Evolutionary conservation across 2,329 filamentous ascomycete species (phyloP), one percentile per base, ranked within the genome.

Genomic region (Colletotrichum eleusines): DNA sequence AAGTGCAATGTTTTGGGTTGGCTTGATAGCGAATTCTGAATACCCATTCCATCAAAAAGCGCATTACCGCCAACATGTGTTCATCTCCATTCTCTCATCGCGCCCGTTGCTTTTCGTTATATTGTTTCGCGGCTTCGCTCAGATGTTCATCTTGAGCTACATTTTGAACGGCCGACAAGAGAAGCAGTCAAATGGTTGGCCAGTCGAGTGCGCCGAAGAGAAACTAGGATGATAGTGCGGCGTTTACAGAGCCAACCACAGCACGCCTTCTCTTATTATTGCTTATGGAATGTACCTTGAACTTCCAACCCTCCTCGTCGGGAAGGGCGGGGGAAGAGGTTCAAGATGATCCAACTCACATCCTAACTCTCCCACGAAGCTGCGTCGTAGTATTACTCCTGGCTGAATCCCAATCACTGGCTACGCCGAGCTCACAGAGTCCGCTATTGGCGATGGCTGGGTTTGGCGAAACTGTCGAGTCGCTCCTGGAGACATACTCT

Each of bases 401-500:
- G 28, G 11, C 6, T 26, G n/a, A 38, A 50, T 14, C 44, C 20
- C 20, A 26, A 35, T 12, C 11, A 50, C 42, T 5, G 31, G 23
- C 20, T 20, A 20, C 12, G 44, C 18, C 9, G 18, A 28, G 3
- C 4, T 7, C n/a, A n/a, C 14, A 23, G 9, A 28, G n/a, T 14
- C 23, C 5, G 7, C 20, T 9, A 9, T 42, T 8, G 3, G 18
- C 46, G 1, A 81, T 80, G 80, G 81, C 77, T 33, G 77, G 80
- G 44, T 85, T 88, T 72, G 81, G 83, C 62, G 77, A 81, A 61
- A 80, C 80, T 23, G 81, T 88, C 54, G 77, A 78, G 5, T 80
- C 81, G 9, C 78, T 88, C 18, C 76, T 88, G 23, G 80, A 84
- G 58, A 83, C 84, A 16, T 88, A 87, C 68, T 80, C 81, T 59